Evolutionary conservation across 495 filamentous ascomycete genomes (phyloP).

Genomic region (Aspergillus mulundensis): DNA sequence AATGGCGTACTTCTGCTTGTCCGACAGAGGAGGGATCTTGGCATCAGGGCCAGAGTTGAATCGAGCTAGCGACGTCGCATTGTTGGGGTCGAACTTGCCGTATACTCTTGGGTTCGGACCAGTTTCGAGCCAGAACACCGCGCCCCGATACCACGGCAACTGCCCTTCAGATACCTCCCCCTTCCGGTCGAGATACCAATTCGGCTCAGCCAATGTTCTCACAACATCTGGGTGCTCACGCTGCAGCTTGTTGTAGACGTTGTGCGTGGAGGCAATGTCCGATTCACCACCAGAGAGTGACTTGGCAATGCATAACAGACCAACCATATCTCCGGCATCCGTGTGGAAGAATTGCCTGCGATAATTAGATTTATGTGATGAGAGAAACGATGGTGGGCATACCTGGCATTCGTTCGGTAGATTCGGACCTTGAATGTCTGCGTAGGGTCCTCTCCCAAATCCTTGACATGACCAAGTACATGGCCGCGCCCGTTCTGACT

Average conservation of each 20-base stretch:
- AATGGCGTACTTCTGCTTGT: conserved; percentile 59
- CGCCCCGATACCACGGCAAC: conserved; percentile 67
- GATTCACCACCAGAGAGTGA: conserved; percentile 50
- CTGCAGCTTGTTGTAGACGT: conserved; percentile 73
- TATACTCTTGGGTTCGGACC: conserved; percentile 48
- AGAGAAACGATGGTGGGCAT: conserved; percentile 4
- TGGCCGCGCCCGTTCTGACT: conserved; percentile 82
- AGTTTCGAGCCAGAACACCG: conserved; percentile 72
- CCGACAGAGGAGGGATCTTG: conserved; percentile 63
- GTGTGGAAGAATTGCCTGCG: conserved; percentile 61
- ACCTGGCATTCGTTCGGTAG: conserved; percentile 82
- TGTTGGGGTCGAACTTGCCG: conserved; percentile 68
- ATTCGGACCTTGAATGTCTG: conserved; percentile 81
- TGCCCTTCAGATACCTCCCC: conserved; percentile 71
- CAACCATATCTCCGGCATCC: conserved; percentile 58
- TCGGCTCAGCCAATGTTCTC: conserved; percentile 63
- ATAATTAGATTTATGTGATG: neutral
- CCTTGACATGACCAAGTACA: conserved; percentile 86
- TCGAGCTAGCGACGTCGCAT: conserved; percentile 59
- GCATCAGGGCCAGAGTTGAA: conserved; percentile 62
- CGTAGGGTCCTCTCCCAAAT: conserved; percentile 75
- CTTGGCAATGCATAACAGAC: conserved; percentile 47
- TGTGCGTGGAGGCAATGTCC: conserved; percentile 54
- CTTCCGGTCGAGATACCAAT: conserved; percentile 94
- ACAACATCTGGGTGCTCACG: conserved; percentile 70